These are phyloP conservation scores for Dictyophora rubrovolvata DNA, from an alignment of 768 basidiomycete genomes.

Conservation along the genomic window DNA sequence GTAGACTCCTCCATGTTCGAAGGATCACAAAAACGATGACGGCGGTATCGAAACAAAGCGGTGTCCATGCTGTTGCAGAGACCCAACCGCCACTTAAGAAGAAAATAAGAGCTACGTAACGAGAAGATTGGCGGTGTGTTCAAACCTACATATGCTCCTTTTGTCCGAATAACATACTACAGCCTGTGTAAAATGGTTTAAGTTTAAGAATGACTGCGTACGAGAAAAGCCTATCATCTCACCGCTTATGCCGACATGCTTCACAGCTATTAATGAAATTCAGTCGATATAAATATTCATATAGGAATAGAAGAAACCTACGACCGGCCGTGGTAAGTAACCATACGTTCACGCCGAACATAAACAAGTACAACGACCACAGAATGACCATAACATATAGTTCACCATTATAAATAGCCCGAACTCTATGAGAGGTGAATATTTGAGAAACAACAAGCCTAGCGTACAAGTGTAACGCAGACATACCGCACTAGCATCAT, in stretches of 20 bases:
- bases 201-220: neutral
- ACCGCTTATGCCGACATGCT: neutral
- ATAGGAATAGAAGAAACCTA: neutral
- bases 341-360: slow-evolving; percentile 8
- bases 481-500: slow-evolving; percentile 9
- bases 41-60: slow-evolving; percentile 1
- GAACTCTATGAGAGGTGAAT: neutral
- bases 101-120: neutral
- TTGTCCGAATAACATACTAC: slow-evolving; percentile 4
- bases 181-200: neutral
- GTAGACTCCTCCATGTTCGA: neutral
- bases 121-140: neutral
- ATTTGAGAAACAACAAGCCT: too few relatives aligned
- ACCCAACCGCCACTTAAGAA: neutral
- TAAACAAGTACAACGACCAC: neutral
- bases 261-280: neutral
- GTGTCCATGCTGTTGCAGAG: slow-evolving; percentile 5
- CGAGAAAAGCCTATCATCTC: neutral
- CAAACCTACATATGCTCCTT: neutral
- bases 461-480: too few relatives aligned
- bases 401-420: slow-evolving; percentile 2
- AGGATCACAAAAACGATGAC: slow-evolving; percentile 1
- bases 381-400: neutral
- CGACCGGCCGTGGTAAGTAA: neutral
- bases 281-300: neutral